A percentile compares a stretch with the other conserved stretches of the same genome.
Evolutionary conservation across 1,284 basidiomycete species (phyloP).

Genomic region (Thelephora terrestris): DNA sequence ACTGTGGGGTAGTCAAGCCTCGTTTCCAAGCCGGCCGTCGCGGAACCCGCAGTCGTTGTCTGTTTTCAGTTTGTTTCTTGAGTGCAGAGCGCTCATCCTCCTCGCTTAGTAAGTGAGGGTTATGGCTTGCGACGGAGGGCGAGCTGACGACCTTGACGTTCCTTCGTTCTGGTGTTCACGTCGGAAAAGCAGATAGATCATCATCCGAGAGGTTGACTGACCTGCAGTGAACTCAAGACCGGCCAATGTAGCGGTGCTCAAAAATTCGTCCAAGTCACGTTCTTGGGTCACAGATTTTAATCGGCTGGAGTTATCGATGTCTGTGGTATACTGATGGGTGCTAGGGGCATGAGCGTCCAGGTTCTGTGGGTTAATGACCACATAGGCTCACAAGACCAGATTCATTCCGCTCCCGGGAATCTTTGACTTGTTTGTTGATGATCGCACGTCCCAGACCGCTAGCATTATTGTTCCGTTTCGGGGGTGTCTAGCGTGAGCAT

Average conservation of each 20-base stretch:
- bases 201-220: constrained; percentile 20
- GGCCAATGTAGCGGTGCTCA: constrained; percentile 91
- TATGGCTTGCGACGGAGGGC: constrained; percentile 49
- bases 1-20: constrained; percentile 60
- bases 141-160: constrained; percentile 87
- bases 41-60: constrained; percentile 70
- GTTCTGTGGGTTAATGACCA: not conserved
- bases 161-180: constrained; percentile 55
- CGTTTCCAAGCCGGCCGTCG: constrained; percentile 82
- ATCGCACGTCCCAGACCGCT: constrained; percentile 85
- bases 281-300: constrained; percentile 95
- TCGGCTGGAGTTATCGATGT: constrained; percentile 58
- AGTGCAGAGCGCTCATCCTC: constrained; percentile 75
- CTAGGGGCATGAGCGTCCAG: constrained; percentile 1
- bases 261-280: constrained; percentile 90
- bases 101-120: constrained; percentile 82
- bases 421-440: constrained; percentile 81
- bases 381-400: constrained; percentile 58
- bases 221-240: constrained; percentile 97
- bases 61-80: constrained; percentile 66
- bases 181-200: constrained; percentile 1
- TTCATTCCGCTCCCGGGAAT: constrained; percentile 63
- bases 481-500: constrained; percentile 23
- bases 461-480: constrained; percentile 50
- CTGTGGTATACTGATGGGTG: constrained; percentile 63